Evolutionary conservation across 208 protist species (phyloP), one percentile per base, ranked within the genome.

Genomic region (Wallacemonas sp.): DNA sequence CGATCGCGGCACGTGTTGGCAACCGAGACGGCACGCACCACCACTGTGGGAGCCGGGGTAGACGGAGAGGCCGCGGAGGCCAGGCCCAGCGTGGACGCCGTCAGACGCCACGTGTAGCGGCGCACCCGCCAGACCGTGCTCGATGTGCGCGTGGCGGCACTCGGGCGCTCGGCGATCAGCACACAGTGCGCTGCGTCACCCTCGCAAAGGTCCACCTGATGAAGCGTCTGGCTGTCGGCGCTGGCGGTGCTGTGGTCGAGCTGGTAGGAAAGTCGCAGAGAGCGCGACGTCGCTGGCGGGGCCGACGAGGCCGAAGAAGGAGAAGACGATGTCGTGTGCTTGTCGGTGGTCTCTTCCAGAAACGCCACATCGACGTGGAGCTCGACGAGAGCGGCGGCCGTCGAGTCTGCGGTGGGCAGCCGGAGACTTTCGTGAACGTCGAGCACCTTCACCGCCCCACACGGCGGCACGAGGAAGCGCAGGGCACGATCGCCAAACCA

Each of bases 401-500:
- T 10, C 20, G 44, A 7, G 11, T 22, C 2, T 20, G 29, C 50
- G 8, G 74, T 32, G 3, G 64, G 70, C 66, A 81, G 38, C 18
- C 52, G 55, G 4, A 65, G 46, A 1, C 20, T 49, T 59, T 84
- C 72, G 52, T 77, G 61, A 72, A 64, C 82, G 11, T 72, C 71
- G 11, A 83, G 36, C 32, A 90, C 26, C 50, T 74, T 74, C 33
- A 77, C 84, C 29, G 76, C 63, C 44, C 41, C 42, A 32, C 36
- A 41, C n/a, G 75, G 55, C 7, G 80, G 84, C 7, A 87, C 49
- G 16, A 61, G 10, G 54, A 85, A 77, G 14, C 28, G 41, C 42
- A 92, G 57, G 29, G 75, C 77, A 14, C 80, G 76, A 64, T 89
- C 76, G 12, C 86, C 86, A 46, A 86, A 84, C 82, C 82, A 92